Base-by-base conservation (phyloP, 306 rosid genomes). In the Arachis hypogaea region DNA sequence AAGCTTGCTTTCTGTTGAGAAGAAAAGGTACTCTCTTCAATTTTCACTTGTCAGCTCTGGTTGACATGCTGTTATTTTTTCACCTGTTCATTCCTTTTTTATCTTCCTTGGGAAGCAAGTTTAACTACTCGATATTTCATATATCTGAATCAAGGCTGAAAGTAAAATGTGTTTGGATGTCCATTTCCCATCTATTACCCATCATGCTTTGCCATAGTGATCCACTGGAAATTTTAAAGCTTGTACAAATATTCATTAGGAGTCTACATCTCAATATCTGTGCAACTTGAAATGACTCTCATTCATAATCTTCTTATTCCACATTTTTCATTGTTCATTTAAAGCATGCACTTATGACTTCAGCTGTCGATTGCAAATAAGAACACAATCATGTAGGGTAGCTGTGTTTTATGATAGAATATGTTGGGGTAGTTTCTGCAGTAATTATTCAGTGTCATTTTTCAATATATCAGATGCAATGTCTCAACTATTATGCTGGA, bases 401-500 rank as follows among this genome's bases (percentile, higher is more conserved):
- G 16, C 18, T 30, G 8, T 18, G 30, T 49, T 55, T 55, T 63
- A 38, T 55, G 42, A 49, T 62, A 63, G 59, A 44, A 16, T 9
- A 41, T 66, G 54, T 63, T 68, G 72, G 46, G 51, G 38, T 5
- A 9, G 62, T 16, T 5, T 46, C 38, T 49, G 38, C 5, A 3
- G 38, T 12, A 11, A 22, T 47, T 60, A n/a, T 43, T 75, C 59
- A 59, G 3, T 57, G 54, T 66, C 69, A 47, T 30, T 29, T 71
- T 62, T 82, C 9, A 36, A 28, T 47, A 41, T 59, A 28, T 72
- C 84, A 94, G 98, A 78, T 94, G 98, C 85, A 84, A 77, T 78
- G 73, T 89, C 43, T 84, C 96, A 1, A 82, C 91, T 75, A 94
- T 91, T 66, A 91, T 94, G 96, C 90, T 91, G 9, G 98, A 94